These are phyloP conservation scores for Pseudozyma thailandica DNA, from an alignment of 1,284 basidiomycete species.

Conservation along the genomic window DNA sequence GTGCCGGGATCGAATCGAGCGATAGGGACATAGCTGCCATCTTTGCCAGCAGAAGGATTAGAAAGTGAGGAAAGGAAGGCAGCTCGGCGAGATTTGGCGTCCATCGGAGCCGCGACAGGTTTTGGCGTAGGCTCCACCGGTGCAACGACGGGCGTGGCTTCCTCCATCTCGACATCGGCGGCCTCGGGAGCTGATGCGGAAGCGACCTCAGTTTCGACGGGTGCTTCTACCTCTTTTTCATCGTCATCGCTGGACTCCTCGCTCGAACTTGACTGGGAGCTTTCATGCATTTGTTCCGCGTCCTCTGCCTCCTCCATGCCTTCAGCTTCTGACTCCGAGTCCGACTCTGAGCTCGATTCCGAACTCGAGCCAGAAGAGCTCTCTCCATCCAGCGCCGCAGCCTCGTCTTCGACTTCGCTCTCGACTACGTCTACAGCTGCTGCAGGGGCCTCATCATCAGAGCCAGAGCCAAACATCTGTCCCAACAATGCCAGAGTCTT, in stretches of 20 bases:
- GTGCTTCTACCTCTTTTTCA: not conserved
- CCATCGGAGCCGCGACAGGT: constrained; percentile 3
- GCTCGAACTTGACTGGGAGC: constrained; percentile 6
- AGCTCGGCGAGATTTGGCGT: constrained; percentile 32
- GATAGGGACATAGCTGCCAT: constrained; percentile 22
- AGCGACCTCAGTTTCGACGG: not conserved
- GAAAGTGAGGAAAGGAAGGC: constrained; percentile 23
- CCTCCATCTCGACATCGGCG: constrained; percentile 11
- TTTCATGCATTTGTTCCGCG: not conserved
- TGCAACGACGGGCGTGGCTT: constrained; percentile 1
- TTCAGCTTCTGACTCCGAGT: constrained; percentile 6
- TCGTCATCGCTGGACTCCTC: constrained; percentile 12
- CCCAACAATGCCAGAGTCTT: constrained; percentile 46
- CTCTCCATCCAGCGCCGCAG: not conserved
- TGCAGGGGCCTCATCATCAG: constrained; percentile 66
- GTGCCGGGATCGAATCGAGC: constrained; percentile 46
- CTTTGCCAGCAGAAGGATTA: not conserved
- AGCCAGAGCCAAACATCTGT: constrained; percentile 73
- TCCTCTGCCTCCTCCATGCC: constrained; percentile 2
- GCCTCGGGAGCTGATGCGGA: not conserved
- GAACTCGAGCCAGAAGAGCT: constrained; percentile 1
- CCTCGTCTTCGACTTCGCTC: not conserved
- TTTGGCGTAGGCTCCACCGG: not conserved
- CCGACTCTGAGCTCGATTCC: constrained; percentile 18
- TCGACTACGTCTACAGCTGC: not conserved